phyloP scores from a whole-genome alignment of 306 rosid species.

The Adenanthera pavonina region DNA sequence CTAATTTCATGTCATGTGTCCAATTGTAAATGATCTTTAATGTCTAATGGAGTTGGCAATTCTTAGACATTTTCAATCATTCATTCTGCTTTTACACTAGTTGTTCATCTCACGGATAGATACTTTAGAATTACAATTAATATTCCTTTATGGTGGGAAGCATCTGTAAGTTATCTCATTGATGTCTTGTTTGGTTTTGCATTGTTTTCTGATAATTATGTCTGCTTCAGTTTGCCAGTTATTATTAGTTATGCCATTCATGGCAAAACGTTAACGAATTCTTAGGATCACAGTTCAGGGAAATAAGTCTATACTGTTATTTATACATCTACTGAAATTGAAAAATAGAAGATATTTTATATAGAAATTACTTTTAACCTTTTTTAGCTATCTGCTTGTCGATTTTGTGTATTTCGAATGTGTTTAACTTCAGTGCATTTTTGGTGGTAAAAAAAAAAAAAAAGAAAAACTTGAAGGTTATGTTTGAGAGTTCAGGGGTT shows the following conservation, averaged over 20 bases:
- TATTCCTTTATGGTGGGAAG: neutral
- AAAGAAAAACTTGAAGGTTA: no score
- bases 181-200: neutral
- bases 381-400: neutral
- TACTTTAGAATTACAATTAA: neutral
- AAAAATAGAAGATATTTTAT: neutral
- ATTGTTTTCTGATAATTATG: neutral
- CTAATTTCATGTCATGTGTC: neutral
- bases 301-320: neutral
- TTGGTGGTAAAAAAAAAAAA: no score
- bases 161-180: neutral
- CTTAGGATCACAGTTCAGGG: neutral
- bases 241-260: neutral
- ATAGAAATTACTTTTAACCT: neutral
- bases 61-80: neutral
- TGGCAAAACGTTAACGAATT: neutral
- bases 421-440: no score
- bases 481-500: no score
- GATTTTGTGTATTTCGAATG: no score
- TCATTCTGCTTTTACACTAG: neutral
- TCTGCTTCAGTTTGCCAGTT: neutral
- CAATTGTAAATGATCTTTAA: neutral
- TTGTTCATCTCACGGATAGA: neutral
- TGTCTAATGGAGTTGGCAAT: neutral
- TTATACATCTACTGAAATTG: neutral